Conservation (phyloP, 805 yeast species). For the Candida andamanensis region DNA sequence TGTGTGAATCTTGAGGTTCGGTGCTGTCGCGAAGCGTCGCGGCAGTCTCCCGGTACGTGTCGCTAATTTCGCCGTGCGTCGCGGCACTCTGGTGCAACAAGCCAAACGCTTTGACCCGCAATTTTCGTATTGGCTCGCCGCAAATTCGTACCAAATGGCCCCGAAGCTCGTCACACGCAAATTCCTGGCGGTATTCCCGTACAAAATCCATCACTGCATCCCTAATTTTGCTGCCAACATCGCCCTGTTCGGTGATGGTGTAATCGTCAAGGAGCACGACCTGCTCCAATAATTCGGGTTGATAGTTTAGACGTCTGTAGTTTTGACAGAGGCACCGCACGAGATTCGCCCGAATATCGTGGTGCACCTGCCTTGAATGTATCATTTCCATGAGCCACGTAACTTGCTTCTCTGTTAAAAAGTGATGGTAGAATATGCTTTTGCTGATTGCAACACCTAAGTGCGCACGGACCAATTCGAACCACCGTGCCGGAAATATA, state of each 20-base stretch:
- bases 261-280: constrained; percentile 61
- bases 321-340: constrained; percentile 15
- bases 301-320: neutral
- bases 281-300: neutral
- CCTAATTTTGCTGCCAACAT: constrained; percentile 81
- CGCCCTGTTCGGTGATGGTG: constrained; percentile 77
- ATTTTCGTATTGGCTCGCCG: constrained; percentile 58
- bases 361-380: constrained; percentile 21
- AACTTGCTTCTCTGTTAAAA: constrained; percentile 11
- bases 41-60: no score
- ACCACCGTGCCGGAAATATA: no score
- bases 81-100: constrained; percentile 14
- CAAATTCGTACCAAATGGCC: constrained; percentile 43
- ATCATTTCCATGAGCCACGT: constrained; percentile 21
- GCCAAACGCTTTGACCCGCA: constrained; percentile 40
- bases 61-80: neutral
- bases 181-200: no score
- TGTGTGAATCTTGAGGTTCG: no score
- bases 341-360: constrained; percentile 22
- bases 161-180: no score
- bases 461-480: no score
- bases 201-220: constrained; percentile 39
- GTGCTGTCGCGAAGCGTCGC: no score
- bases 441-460: constrained; percentile 20
- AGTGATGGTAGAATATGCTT: constrained; percentile 25